Evolutionary conservation across 2,329 filamentous ascomycete genomes (phyloP).

Genomic region (Periconia digitata): DNA sequence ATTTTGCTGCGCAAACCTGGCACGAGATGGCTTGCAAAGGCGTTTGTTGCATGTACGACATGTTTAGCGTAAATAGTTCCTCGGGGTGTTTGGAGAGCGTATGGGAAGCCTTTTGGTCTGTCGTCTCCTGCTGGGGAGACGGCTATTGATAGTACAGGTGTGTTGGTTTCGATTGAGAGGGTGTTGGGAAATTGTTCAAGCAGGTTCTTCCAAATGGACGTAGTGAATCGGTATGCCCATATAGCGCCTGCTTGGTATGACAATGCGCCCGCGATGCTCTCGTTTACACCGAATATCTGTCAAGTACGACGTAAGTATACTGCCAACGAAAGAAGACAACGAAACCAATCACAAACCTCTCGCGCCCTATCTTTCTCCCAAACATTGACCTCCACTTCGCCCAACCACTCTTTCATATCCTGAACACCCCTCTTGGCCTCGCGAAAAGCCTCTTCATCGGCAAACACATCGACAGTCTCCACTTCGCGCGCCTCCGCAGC

Average conservation of each 20-base stretch:
- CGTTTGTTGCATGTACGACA: constrained; percentile 62
- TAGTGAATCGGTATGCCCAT: constrained; percentile 18
- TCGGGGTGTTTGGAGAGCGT: constrained; percentile 47
- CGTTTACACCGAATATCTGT: constrained; percentile 13
- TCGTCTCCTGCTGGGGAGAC: constrained; percentile 13
- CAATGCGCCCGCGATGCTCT: constrained; percentile 21
- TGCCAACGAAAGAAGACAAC: not conserved
- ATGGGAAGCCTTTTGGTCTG: constrained; percentile 38
- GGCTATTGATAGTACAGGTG: constrained; percentile 37
- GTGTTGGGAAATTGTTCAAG: constrained; percentile 1
- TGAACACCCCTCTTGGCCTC: constrained; percentile 3
- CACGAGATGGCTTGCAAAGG: constrained; percentile 54
- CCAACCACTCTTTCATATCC: constrained; percentile 4
- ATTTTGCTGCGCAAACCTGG: constrained; percentile 47
- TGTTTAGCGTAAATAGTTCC: constrained; percentile 52
- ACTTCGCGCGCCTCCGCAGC: constrained; percentile 11
- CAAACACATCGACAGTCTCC: constrained; percentile 12
- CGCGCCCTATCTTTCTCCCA: constrained; percentile 1
- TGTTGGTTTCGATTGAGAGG: constrained; percentile 46
- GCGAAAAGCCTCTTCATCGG: constrained; percentile 5
- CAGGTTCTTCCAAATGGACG: constrained; percentile 11
- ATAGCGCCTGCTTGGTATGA: constrained; percentile 31
- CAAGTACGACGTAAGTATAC: not conserved
- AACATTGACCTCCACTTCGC: constrained; percentile 4
- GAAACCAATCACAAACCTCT: constrained; percentile 1